A percentile compares a stretch with the other conserved stretches of the same genome.
These are phyloP conservation scores for Fusarium proliferatum DNA, from an alignment of 2,329 filamentous ascomycete species.

Conservation along the genomic window DNA sequence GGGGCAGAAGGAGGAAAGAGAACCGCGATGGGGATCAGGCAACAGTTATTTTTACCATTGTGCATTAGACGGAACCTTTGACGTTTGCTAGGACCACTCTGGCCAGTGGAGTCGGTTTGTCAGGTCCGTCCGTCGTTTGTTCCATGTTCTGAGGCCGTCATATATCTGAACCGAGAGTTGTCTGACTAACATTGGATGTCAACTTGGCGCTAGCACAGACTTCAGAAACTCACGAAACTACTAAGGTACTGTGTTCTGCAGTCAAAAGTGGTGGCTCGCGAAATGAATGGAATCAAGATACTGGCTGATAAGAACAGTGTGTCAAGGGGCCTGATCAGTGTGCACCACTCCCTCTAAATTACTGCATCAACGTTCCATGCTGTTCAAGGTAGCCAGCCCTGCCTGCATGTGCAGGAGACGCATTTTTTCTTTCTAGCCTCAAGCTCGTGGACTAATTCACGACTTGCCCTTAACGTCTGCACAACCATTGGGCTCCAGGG, in stretches of 20 bases:
- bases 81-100: neutral
- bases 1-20: conserved; percentile 13
- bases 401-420: conserved; percentile 4
- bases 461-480: neutral
- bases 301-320: neutral
- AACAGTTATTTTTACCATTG: conserved; percentile 3
- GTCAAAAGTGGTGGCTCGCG: neutral
- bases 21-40: neutral
- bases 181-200: neutral
- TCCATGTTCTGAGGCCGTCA: neutral
- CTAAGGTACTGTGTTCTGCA: neutral
- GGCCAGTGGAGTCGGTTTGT: neutral
- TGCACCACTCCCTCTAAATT: neutral
- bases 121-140: neutral
- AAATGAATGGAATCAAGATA: neutral
- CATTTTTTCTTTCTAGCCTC: conserved; percentile 2
- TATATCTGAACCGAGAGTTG: conserved; percentile 6
- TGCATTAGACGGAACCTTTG: conserved; percentile 14
- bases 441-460: neutral
- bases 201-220: neutral
- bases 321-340: neutral
- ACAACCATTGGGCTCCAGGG: conserved; percentile 1
- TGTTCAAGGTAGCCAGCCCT: conserved; percentile 8
- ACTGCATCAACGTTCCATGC: neutral
- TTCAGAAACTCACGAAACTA: neutral